Conservation (phyloP, 176 grass and related monocot genomes). For the Juncus effusus region DNA sequence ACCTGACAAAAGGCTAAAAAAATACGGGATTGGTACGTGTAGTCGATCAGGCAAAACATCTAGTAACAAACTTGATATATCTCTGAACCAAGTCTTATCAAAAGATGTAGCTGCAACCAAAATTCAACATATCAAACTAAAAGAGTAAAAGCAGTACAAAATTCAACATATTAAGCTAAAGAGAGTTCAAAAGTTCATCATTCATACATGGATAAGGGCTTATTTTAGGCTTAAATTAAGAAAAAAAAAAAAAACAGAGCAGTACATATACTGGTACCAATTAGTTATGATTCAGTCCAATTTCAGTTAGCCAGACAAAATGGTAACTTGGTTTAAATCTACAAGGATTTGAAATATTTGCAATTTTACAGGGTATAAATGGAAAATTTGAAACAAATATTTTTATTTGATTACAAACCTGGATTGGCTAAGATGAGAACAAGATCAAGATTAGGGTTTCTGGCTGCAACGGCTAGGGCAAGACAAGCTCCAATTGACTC, state of each 20-base stretch:
- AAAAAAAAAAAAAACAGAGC: too few relatives aligned
- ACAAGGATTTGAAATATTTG: constrained; percentile 4
- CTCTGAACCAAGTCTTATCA: constrained; percentile 24
- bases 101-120: constrained; percentile 24
- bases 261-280: too few relatives aligned
- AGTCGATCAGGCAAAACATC: constrained; percentile 10
- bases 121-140: constrained; percentile 7
- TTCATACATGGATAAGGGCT: too few relatives aligned
- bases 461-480: constrained; percentile 68
- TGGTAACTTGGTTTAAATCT: background rate
- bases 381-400: background rate
- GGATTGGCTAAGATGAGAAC: constrained; percentile 75
- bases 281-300: too few relatives aligned
- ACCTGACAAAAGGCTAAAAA: constrained; percentile 33
- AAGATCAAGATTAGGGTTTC: constrained; percentile 59
- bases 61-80: constrained; percentile 17
- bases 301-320: background rate
- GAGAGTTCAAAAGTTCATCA: too few relatives aligned
- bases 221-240: too few relatives aligned
- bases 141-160: background rate
- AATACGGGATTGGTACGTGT: constrained; percentile 25
- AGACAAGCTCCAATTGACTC: constrained; percentile 83
- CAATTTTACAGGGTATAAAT: background rate
- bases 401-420: constrained; percentile 45
- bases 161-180: too few relatives aligned